These are phyloP conservation scores for Aspergillus fischeri DNA, from an alignment of 2,329 filamentous ascomycete species.

Conservation along the genomic window DNA sequence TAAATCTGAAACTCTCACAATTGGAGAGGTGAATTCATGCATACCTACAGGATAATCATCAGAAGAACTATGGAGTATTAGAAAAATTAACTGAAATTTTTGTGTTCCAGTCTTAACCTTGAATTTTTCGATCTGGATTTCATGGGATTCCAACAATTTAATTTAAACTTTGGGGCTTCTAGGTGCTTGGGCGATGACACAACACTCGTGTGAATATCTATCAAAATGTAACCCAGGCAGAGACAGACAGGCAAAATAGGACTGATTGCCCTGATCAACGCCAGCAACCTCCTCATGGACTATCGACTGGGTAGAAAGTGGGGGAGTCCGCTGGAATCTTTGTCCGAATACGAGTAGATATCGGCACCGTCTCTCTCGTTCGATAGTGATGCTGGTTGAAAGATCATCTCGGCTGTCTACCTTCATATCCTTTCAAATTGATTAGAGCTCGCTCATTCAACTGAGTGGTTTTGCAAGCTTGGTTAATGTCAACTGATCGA, in stretches of 20 bases:
- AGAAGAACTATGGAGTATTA: no score
- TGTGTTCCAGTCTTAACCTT: neutral
- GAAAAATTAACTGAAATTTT: neutral
- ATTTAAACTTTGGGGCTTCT: conserved; percentile 2
- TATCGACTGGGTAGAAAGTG: neutral
- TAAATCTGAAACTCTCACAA: no score
- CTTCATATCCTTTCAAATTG: neutral
- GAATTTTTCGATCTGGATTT: neutral
- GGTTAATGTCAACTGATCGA: neutral
- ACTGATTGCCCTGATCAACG: neutral
- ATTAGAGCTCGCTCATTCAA: no score
- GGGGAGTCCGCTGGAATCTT: neutral
- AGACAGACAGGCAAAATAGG: neutral
- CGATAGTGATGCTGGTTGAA: no score
- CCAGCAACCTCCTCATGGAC: neutral
- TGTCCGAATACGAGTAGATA: neutral
- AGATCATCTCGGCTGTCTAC: neutral
- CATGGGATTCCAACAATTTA: neutral
- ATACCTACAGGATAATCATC: no score
- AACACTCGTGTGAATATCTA: neutral
- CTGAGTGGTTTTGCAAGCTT: neutral
- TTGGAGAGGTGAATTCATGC: neutral
- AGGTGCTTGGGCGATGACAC: neutral
- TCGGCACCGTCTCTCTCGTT: neutral
- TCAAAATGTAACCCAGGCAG: neutral